Evolutionary conservation across 768 basidiomycete genomes (phyloP).

Genomic region (Postia placenta): DNA sequence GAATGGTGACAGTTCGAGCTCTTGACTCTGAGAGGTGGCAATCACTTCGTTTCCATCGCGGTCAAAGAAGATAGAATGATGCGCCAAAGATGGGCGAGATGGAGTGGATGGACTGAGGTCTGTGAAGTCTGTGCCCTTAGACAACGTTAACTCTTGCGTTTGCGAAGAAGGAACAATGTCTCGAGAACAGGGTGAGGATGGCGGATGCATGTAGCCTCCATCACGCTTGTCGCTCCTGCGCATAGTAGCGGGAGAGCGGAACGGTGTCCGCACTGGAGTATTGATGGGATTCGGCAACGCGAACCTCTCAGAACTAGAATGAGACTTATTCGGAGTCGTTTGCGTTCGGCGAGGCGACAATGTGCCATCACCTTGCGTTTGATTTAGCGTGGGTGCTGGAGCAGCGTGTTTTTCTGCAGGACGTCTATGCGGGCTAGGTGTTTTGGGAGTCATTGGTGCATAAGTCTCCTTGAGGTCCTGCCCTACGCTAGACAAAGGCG

Average conservation of each 20-base stretch:
- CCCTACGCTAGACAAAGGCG: too few species aligned
- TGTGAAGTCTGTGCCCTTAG: not conserved
- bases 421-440: too few species aligned
- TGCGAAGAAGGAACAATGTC: conserved; percentile 15
- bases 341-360: too few species aligned
- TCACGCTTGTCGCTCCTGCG: not conserved
- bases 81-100: too few species aligned
- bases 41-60: conserved; percentile 6
- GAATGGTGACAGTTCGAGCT: conserved; percentile 9
- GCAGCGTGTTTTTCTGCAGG: too few species aligned
- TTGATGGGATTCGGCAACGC: not conserved
- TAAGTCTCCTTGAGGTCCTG: too few species aligned
- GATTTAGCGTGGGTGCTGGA: too few species aligned
- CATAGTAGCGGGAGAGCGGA: too few species aligned
- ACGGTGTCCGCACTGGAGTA: too few species aligned
- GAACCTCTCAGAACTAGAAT: too few species aligned
- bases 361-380: too few species aligned
- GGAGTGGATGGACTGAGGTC: not conserved
- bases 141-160: conserved; percentile 10
- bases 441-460: too few species aligned
- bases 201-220: not conserved
- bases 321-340: not conserved
- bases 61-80: not conserved
- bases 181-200: not conserved
- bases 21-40: conserved; percentile 15